Evolutionary conservation across 2,329 filamentous ascomycete genomes (phyloP).

Genomic region (Juglanconis sp.): DNA sequence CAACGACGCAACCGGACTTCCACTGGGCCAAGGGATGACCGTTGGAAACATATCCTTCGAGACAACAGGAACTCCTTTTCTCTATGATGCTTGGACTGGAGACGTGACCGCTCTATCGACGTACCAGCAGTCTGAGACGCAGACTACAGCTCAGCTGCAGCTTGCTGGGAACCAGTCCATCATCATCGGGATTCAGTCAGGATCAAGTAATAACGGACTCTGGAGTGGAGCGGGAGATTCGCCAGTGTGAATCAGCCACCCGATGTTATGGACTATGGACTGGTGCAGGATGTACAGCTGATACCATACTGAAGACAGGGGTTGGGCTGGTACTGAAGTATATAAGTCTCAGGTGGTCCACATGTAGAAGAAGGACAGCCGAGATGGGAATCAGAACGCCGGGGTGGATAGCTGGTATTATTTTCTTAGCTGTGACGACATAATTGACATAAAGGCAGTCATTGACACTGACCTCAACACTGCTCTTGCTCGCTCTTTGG

Average conservation of each 20-base stretch:
- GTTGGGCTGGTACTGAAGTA: background rate
- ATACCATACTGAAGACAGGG: background rate
- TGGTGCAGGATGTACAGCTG: background rate
- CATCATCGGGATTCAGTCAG: constrained; percentile 1
- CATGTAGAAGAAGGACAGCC: too few relatives aligned
- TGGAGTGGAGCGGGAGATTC: background rate
- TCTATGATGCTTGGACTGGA: constrained; percentile 38
- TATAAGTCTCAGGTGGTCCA: too few relatives aligned
- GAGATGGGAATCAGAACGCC: too few relatives aligned
- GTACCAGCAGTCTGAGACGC: background rate
- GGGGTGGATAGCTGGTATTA: too few relatives aligned
- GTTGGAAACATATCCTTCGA: constrained; percentile 5
- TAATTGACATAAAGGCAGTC: too few relatives aligned
- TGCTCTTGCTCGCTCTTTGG: background rate
- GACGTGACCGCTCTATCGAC: background rate
- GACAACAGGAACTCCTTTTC: constrained; percentile 1
- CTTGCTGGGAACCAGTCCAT: constrained; percentile 7
- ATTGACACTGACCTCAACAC: background rate
- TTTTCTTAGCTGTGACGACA: too few relatives aligned
- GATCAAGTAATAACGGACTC: background rate
- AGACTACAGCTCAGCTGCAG: background rate
- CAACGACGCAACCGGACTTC: constrained; percentile 4
- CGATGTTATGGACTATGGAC: background rate
- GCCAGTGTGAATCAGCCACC: background rate
- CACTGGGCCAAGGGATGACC: background rate